These are phyloP conservation scores for Suhomyces panamericanus DNA, from an alignment of 1,139 yeast species.

Conservation along the genomic window DNA sequence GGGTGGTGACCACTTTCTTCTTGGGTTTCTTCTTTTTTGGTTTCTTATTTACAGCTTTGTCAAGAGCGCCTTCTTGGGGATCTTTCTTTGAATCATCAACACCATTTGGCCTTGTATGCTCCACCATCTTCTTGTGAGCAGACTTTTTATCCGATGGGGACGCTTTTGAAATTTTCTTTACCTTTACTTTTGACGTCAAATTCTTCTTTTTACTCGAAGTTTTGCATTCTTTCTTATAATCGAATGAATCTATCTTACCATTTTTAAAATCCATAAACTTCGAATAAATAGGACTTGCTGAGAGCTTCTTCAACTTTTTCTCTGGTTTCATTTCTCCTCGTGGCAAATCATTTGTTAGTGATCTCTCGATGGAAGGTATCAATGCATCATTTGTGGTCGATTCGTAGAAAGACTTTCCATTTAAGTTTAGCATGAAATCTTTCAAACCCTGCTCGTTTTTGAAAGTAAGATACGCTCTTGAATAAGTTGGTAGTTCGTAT, in stretches of 20 bases:
- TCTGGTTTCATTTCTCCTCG: conserved; percentile 2
- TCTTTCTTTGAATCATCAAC: no score
- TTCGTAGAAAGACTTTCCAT: conserved; percentile 25
- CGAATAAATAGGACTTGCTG: conserved; percentile 13
- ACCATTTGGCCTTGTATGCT: no score
- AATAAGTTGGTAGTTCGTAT: conserved; percentile 29
- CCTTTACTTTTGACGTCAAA: background rate
- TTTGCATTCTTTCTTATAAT: conserved; percentile 13
- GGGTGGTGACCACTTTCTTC: no score
- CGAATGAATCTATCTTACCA: conserved; percentile 16
- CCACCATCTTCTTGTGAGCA: no score
- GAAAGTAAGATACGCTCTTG: conserved; percentile 32
- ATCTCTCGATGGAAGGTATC: conserved; percentile 27
- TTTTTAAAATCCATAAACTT: conserved; percentile 16
- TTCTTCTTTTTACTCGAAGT: background rate
- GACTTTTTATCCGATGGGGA: no score
- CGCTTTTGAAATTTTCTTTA: background rate
- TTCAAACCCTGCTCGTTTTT: conserved; percentile 15
- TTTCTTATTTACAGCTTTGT: no score
- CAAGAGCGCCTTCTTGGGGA: no score
- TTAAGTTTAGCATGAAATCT: conserved; percentile 18
- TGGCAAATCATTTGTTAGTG: conserved; percentile 29
- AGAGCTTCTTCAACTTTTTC: conserved; percentile 1
- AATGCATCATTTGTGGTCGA: conserved; percentile 24
- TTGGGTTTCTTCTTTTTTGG: no score